Evolutionary conservation across 208 protist species (phyloP).

Genomic region (Tritrichomonas musculus): DNA sequence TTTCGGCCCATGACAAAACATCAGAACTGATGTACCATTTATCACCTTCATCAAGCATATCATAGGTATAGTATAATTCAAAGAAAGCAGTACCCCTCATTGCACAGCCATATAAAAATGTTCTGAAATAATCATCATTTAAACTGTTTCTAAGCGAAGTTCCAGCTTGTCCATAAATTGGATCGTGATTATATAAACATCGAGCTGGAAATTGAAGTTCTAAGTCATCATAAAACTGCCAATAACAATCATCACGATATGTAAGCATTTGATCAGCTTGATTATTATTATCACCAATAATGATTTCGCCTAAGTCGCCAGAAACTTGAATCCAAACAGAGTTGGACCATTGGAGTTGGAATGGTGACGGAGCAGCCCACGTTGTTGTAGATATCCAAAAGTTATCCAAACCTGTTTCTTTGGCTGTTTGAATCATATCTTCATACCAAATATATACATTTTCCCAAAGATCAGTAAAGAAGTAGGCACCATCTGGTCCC

Average conservation of each 20-base stretch:
- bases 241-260: neutral
- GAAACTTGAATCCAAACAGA: conserved; percentile 8
- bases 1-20: neutral
- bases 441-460: neutral
- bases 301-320: neutral
- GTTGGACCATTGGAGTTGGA: conserved; percentile 30
- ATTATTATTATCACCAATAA: neutral
- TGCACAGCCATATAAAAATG: neutral
- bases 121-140: neutral
- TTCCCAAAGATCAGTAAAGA: neutral
- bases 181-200: neutral
- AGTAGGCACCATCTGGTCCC: neutral
- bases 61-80: neutral
- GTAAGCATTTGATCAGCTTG: neutral
- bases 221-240: neutral
- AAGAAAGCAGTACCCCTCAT: neutral
- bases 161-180: conserved; percentile 1
- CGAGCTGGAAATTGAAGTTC: neutral
- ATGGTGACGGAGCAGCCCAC: neutral
- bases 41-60: neutral
- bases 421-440: neutral
- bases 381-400: conserved; percentile 5
- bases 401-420: neutral
- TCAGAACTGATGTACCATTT: neutral
- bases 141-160: neutral